Evolutionary conservation across 2,329 filamentous ascomycete species (phyloP), one percentile per base, ranked within the genome.

Genomic region (Triangularia setosa): DNA sequence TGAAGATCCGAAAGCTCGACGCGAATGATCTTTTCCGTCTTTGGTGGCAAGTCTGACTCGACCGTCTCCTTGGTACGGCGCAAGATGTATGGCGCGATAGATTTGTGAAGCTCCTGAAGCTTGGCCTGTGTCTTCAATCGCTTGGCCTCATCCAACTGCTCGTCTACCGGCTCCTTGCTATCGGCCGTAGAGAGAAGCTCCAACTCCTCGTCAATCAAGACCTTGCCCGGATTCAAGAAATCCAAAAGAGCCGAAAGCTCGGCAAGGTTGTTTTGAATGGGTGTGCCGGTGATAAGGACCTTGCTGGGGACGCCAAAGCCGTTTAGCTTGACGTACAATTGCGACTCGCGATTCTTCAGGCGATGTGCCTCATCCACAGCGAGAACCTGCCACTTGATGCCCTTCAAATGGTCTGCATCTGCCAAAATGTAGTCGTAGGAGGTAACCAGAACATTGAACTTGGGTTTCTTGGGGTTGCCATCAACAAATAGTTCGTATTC

Each of bases 1-100:
- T 99, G 95, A 27, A 98, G 89, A 76, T 99, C 95, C 0, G 95
- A 96, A 59, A 99, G 83, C 77, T 98, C 95, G 48, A 99, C 95
- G 63, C 96, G 92, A 75, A 99, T 96, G 69, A 99, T 99, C 81
- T 98, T 99, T 76, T 99, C 95, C 0, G 92, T 97, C 81, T 99
- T 99, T 0, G 94, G 93, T 12, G 95, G 95, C 25, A 99, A 81
- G 70, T 99, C 95, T 23, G 93, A 96, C 76, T 98, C 95, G 7
- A 99, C 96, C 63, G 95, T 97, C 74, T 97, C 92, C 78, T 99
- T 99, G 18, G 95, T 98, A 60, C 95, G 90, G 44, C 95, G 92
- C 60, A 99, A 83, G 81, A 99, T 98, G 75, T 91, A 98, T 1
- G 95, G 95, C 21, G 94, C 90, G 70, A 99, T 96, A 24, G 91